A percentile compares a stretch with the other conserved stretches of the same genome.
Evolutionary conservation across 768 basidiomycete genomes (phyloP).

Genomic region (Suillus tomentosus): DNA sequence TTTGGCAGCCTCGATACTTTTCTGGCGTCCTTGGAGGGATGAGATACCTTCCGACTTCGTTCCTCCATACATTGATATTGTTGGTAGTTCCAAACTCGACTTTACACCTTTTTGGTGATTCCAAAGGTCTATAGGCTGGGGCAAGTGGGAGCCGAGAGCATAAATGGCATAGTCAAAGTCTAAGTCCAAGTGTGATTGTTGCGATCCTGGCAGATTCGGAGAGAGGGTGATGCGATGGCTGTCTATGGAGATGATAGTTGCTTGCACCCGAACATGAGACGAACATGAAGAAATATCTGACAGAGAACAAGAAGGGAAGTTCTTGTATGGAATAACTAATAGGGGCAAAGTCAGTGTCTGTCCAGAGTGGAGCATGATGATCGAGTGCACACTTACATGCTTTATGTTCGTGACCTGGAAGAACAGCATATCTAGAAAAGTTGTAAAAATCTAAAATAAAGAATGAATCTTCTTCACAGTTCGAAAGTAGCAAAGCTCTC

Average conservation of each 20-base stretch:
- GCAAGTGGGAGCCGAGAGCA: constrained; percentile 61
- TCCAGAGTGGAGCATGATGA: neutral
- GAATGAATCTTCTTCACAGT: neutral
- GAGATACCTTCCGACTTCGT: constrained; percentile 33
- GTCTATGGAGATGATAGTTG: constrained; percentile 43
- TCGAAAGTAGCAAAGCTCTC: constrained; percentile 15
- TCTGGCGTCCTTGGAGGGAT: no score
- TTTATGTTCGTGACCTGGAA: constrained; percentile 65
- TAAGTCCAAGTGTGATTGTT: constrained; percentile 40
- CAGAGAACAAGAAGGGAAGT: constrained; percentile 40
- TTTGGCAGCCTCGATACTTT: no score
- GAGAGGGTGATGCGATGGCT: constrained; percentile 37
- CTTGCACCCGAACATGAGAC: constrained; percentile 43
- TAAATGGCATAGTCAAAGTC: constrained; percentile 53
- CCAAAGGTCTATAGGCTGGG: constrained; percentile 61
- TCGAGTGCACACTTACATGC: constrained; percentile 44
- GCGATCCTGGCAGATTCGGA: neutral
- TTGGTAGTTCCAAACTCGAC: neutral
- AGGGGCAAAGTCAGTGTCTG: constrained; percentile 8
- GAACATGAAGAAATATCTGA: constrained; percentile 1
- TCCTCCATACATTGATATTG: constrained; percentile 35
- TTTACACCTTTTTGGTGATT: constrained; percentile 18
- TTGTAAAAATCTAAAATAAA: constrained; percentile 51
- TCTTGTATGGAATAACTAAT: constrained; percentile 53
- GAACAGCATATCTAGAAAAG: constrained; percentile 56